These are phyloP conservation scores for Metschnikowia anglica DNA, from an alignment of 805 yeast species.

Conservation along the genomic window DNA sequence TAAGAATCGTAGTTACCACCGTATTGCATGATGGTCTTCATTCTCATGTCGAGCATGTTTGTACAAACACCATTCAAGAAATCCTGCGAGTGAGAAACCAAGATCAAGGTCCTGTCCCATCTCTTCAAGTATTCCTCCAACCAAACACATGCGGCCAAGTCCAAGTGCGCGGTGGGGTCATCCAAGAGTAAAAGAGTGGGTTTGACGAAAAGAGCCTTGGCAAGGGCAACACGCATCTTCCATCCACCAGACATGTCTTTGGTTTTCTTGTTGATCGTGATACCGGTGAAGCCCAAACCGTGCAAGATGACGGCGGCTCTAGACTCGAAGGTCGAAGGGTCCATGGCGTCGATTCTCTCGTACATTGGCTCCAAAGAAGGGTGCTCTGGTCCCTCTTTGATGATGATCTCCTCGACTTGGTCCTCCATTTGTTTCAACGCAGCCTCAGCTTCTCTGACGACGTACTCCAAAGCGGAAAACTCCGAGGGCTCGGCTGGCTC, in stretches of 20 bases:
- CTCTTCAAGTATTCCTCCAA: slow-evolving; percentile 95
- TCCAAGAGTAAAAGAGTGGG: slow-evolving; percentile 92
- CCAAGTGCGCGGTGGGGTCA: slow-evolving; percentile 99
- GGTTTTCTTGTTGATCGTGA: slow-evolving; percentile 88
- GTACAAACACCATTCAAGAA: slow-evolving; percentile 98
- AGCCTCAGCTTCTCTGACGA: slow-evolving; percentile 92
- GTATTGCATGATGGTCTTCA: slow-evolving; percentile 66
- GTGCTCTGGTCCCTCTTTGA: slow-evolving; percentile 92
- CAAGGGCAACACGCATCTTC: slow-evolving; percentile 99
- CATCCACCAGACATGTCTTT: slow-evolving; percentile 99
- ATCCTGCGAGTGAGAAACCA: slow-evolving; percentile 98
- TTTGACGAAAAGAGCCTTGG: slow-evolving; percentile 96
- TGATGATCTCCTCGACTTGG: slow-evolving; percentile 82
- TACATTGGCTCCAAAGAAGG: slow-evolving; percentile 81
- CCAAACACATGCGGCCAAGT: slow-evolving; percentile 99
- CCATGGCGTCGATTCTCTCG: slow-evolving; percentile 95
- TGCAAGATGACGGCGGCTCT: slow-evolving; percentile 94
- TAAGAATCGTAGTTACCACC: slow-evolving; percentile 99
- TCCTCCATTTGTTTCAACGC: slow-evolving; percentile 91
- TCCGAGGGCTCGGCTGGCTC: slow-evolving; percentile 98
- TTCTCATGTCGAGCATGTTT: slow-evolving; percentile 97
- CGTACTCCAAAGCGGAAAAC: slow-evolving; percentile 90
- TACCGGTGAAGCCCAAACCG: slow-evolving; percentile 93
- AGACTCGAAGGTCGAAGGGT: slow-evolving; percentile 92
- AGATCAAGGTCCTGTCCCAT: slow-evolving; percentile 88